Evolutionary conservation across 2,329 filamentous ascomycete genomes (phyloP).

Genomic region (Phaeosphaeria sp.): DNA sequence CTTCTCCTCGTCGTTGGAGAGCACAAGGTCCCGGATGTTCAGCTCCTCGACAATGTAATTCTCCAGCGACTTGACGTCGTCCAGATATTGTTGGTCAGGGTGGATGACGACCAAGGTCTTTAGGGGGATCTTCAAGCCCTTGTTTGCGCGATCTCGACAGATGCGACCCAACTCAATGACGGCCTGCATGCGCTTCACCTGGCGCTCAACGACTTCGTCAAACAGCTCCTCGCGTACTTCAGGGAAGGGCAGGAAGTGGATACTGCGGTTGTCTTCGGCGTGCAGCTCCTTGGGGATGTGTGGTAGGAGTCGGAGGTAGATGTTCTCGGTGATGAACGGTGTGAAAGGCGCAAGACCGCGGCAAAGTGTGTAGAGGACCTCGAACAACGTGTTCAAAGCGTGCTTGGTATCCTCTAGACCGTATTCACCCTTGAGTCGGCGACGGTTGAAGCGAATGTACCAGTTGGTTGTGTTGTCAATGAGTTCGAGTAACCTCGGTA

Average conservation of each 20-base stretch:
- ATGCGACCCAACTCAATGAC: slow-evolving; percentile 91
- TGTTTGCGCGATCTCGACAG: slow-evolving; percentile 81
- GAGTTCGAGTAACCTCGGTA: slow-evolving; percentile 79
- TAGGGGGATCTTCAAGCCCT: slow-evolving; percentile 88
- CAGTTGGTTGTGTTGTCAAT: slow-evolving; percentile 98
- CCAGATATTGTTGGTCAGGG: slow-evolving; percentile 79
- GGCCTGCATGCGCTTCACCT: slow-evolving; percentile 89
- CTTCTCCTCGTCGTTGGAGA: slow-evolving; percentile 85
- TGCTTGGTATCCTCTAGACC: slow-evolving; percentile 85
- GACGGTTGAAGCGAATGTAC: slow-evolving; percentile 96
- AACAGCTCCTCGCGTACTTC: slow-evolving; percentile 88
- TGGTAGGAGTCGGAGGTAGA: slow-evolving; percentile 83
- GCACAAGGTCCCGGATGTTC: slow-evolving; percentile 83
- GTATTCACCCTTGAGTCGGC: slow-evolving; percentile 87
- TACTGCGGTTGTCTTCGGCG: slow-evolving; percentile 78
- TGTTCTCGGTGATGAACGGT: slow-evolving; percentile 93
- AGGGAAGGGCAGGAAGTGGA: slow-evolving; percentile 92
- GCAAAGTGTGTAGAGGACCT: slow-evolving; percentile 88
- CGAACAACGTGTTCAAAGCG: slow-evolving; percentile 91
- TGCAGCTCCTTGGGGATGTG: slow-evolving; percentile 77
- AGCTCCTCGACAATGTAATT: slow-evolving; percentile 91
- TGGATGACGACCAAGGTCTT: slow-evolving; percentile 91
- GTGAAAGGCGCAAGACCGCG: slow-evolving; percentile 92
- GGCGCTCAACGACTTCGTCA: slow-evolving; percentile 82
- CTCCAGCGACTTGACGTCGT: slow-evolving; percentile 84